Evolutionary conservation across 2,329 filamentous ascomycete species (phyloP), one percentile per base, ranked within the genome.

Genomic region (Fusarium sp.): DNA sequence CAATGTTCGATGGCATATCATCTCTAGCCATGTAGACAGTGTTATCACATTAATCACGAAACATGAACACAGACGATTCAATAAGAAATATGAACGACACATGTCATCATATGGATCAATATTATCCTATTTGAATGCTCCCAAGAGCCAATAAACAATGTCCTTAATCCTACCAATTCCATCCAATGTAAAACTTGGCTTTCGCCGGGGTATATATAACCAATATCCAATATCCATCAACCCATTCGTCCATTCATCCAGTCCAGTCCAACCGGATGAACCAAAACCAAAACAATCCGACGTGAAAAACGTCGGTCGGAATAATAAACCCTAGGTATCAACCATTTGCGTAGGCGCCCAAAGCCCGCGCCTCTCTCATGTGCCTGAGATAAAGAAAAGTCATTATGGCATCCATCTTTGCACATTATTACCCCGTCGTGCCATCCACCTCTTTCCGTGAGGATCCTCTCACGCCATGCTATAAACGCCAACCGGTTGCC

Each of bases 171-270:
- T 64, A 33, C 37, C 45, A 69, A 69, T 70, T 70, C 67, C 76
- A 76, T 78, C 67, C 77, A 72, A 77, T 71, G 65, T 76, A 62
- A 79, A 79, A 75, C 74, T 73, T 78, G 78, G 77, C 78, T 76
- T 74, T 76, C 67, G 77, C 77, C 78, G 76, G 77, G 76, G 78
- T 79, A 79, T 79, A 79, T 76, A 58, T 78, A 79, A 74, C 29
- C 29, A 31, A 31, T 31, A n/a, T 29, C 59, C 69, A 76, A 68
- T 69, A 65, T 75, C 73, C 75, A 68, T 68, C 61, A 29, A 52
- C 48, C 48, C 27, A 31, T 31, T 31, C 27, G 18, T 50, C 22
- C 45, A 50, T 50, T 50, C 45, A 27, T 52, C 48, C 48, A 31
- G 20, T 41, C 37, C 18, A 41, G 45, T n/a, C 66, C 67, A 62